Evolutionary conservation across 2,329 filamentous ascomycete species (phyloP).

Genomic region (Microsporum ferrugineum): DNA sequence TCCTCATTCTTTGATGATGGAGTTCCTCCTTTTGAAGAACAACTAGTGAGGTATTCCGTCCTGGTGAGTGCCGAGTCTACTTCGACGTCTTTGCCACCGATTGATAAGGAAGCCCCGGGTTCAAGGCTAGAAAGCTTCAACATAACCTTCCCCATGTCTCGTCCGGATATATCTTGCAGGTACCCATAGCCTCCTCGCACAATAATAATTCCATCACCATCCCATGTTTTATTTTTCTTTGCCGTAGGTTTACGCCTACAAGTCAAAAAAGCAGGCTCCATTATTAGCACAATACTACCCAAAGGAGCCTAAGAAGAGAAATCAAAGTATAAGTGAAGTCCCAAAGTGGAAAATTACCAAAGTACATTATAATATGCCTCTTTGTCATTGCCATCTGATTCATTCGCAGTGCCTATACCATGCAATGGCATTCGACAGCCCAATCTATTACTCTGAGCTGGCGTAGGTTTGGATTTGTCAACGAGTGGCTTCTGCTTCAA

Average conservation of each 20-base stretch:
- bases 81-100: conserved; percentile 58
- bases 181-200: conserved; percentile 47
- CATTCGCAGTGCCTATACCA: not conserved
- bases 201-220: conserved; percentile 56
- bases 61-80: conserved; percentile 51
- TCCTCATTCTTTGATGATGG: not conserved
- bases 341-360: conserved; percentile 26
- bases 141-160: conserved; percentile 49
- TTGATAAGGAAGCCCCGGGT: conserved; percentile 48
- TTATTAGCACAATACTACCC: conserved; percentile 1
- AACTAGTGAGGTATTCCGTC: conserved; percentile 43
- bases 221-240: conserved; percentile 70
- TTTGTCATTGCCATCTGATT: conserved; percentile 17
- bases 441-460: not conserved
- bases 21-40: conserved; percentile 14
- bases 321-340: not conserved
- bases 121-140: conserved; percentile 45
- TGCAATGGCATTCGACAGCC: not conserved
- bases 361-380: conserved; percentile 37
- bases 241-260: conserved; percentile 54
- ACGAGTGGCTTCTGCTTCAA: not conserved
- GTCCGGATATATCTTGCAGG: conserved; percentile 52
- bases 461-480: not conserved
- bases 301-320: too few species aligned
- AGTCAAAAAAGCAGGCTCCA: not conserved